Conservation (phyloP, 352 stramenopile species). For the Thalassiosira mediterranea region DNA sequence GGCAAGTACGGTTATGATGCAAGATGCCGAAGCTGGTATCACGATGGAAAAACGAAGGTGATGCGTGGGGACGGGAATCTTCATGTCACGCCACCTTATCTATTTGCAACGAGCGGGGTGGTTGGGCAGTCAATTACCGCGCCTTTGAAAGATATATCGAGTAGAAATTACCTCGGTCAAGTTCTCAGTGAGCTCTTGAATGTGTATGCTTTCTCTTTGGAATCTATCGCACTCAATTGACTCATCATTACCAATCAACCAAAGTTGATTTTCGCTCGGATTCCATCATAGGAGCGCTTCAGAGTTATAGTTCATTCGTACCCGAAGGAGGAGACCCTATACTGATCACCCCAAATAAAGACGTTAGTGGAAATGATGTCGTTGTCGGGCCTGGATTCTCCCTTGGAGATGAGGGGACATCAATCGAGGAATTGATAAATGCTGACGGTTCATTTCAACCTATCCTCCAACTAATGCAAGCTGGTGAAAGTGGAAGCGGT, state of each 20-base stretch:
- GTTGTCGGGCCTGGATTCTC: conserved; percentile 18
- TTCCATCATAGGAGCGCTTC: too few species aligned
- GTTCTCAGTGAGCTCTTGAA: too few species aligned
- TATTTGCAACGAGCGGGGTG: too few species aligned
- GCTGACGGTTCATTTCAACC: conserved; percentile 10
- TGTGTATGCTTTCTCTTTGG: too few species aligned
- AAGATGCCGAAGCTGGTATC: conserved; percentile 63
- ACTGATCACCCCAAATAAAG: conserved; percentile 48
- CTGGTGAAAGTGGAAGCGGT: conserved; percentile 7
- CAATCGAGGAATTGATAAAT: conserved; percentile 8
- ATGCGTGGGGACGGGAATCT: neutral
- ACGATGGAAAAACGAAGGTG: conserved; percentile 23
- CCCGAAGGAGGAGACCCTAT: conserved; percentile 22
- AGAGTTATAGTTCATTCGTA: too few species aligned
- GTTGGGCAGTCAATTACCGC: too few species aligned
- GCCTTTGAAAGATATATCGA: too few species aligned
- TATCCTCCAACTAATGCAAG: conserved; percentile 46
- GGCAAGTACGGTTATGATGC: conserved; percentile 65
- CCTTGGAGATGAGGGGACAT: conserved; percentile 13
- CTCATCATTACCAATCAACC: too few species aligned
- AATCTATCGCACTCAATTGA: too few species aligned
- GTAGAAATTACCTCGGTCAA: too few species aligned
- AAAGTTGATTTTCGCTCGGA: too few species aligned
- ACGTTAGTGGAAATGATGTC: conserved; percentile 25
- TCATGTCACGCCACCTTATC: conserved; percentile 19